Base-by-base conservation (phyloP, 2,329 filamentous ascomycete genomes). In the Epichloe coenophiala region DNA sequence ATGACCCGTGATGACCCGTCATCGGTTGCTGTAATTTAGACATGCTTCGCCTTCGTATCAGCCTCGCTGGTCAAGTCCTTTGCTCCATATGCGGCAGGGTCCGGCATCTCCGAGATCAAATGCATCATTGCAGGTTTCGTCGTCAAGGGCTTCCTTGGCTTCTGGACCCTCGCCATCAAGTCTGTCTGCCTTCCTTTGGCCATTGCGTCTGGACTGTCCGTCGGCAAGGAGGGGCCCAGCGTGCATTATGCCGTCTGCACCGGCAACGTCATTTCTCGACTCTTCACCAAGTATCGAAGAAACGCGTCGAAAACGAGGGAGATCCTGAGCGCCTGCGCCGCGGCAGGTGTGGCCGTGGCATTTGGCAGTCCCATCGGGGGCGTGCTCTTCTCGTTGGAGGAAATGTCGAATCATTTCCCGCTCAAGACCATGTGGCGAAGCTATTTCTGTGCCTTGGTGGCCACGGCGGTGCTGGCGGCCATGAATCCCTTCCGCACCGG, bases 181-280 rank as follows among this genome's bases (percentile, higher is more conserved):
- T 95, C 89, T 0, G 80, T 97, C 50, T 87, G 86, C 23, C 72
- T 98, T 45, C 93, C 93, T 1, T 73, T 98, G 43, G 87, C 91
- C 42, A 98, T 98, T 64, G 90, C 86, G 12, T 96, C 90, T 1
- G 93, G 93, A 2, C 71, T 98, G 23, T 95, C 89, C 0, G 89
- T 98, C 12, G 93, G 93, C 50, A 98, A 98, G 63, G 93, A 98
- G 70, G 93, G 93, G 0, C 93, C 93, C 0, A 96, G 90, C 67
- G 93, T 98, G n/a, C 93, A 98, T 67, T 98, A 97, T 63, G 93
- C 93, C 3, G 93, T 97, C 6, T 97, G 93, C 62, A 95, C 90
- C 0, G 93, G 93, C 52, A 97, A 95, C 65, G 91, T 98, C 56
- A 93, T 98, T 53, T 95, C 89, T 33, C 78, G 88, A 45, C 77